A percentile compares a stretch with the other conserved stretches of the same genome.
Conservation (phyloP, 257 asterid species). For the Osmanthus fragrans region DNA sequence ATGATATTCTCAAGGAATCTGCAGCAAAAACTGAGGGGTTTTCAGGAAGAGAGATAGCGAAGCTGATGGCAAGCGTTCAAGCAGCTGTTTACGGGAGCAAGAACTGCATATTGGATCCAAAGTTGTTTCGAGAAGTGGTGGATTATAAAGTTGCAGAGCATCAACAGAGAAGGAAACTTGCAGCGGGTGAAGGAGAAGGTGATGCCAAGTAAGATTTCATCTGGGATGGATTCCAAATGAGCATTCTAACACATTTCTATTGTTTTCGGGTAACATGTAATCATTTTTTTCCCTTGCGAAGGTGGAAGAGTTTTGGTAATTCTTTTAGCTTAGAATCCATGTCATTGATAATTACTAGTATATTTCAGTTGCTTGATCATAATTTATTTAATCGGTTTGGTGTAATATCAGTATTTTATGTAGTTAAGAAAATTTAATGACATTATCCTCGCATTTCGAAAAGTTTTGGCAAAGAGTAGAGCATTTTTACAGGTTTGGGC, state of each 20-base stretch:
- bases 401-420: no score
- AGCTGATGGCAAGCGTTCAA: conserved; percentile 92
- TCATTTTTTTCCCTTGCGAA: conserved; percentile 20
- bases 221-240: neutral
- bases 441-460: neutral
- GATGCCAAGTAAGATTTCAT: conserved; percentile 17
- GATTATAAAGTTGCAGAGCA: conserved; percentile 92
- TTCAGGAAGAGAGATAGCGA: conserved; percentile 94
- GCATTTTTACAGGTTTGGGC: no score
- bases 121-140: conserved; percentile 78
- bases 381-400: neutral
- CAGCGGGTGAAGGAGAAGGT: conserved; percentile 18
- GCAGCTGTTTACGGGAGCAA: conserved; percentile 93
- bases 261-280: conserved; percentile 12
- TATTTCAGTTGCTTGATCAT: neutral
- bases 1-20: conserved; percentile 80
- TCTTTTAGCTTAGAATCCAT: conserved; percentile 9
- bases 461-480: neutral
- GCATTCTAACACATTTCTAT: conserved; percentile 5
- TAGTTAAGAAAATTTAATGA: no score
- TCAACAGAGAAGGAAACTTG: conserved; percentile 81
- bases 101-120: conserved; percentile 72
- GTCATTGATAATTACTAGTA: neutral
- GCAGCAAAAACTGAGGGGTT: conserved; percentile 76
- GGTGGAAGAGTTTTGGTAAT: conserved; percentile 26